Percentiles rank a stretch among this genome's conserved stretches.
Conservation (phyloP, 805 yeast genomes). For the Ogataea paradorogensis region DNA sequence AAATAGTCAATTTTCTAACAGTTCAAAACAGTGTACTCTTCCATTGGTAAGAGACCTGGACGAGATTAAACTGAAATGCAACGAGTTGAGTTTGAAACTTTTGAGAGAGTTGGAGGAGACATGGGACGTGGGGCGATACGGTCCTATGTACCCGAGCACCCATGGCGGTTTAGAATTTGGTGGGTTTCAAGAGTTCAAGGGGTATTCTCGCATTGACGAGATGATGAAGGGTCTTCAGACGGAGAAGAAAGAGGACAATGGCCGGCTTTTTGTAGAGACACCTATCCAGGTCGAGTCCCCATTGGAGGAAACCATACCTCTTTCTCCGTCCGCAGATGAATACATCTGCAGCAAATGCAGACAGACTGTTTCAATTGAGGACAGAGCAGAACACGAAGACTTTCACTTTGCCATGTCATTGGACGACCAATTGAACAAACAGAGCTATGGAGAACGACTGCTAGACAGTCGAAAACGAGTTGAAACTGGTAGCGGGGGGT, state of each 20-base stretch:
- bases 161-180: constrained; percentile 52
- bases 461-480: constrained; percentile 7
- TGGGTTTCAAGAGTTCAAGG: constrained; percentile 44
- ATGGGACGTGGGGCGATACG: constrained; percentile 25
- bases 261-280: neutral
- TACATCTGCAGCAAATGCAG: constrained; percentile 19
- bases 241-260: constrained; percentile 3
- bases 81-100: constrained; percentile 19
- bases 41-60: constrained; percentile 37
- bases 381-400: constrained; percentile 26
- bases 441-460: constrained; percentile 18
- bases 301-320: neutral
- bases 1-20: constrained; percentile 24
- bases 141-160: constrained; percentile 44
- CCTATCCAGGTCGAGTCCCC: neutral
- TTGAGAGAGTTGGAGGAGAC: constrained; percentile 23
- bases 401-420: constrained; percentile 29
- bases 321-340: neutral
- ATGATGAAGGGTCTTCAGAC: constrained; percentile 3
- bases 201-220: constrained; percentile 7
- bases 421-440: constrained; percentile 18
- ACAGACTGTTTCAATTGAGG: constrained; percentile 1
- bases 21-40: constrained; percentile 43
- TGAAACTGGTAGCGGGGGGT: neutral
- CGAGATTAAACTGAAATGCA: constrained; percentile 32